Conservation (phyloP, 2,329 filamentous ascomycete species). For the Helminthosporium solani region DNA sequence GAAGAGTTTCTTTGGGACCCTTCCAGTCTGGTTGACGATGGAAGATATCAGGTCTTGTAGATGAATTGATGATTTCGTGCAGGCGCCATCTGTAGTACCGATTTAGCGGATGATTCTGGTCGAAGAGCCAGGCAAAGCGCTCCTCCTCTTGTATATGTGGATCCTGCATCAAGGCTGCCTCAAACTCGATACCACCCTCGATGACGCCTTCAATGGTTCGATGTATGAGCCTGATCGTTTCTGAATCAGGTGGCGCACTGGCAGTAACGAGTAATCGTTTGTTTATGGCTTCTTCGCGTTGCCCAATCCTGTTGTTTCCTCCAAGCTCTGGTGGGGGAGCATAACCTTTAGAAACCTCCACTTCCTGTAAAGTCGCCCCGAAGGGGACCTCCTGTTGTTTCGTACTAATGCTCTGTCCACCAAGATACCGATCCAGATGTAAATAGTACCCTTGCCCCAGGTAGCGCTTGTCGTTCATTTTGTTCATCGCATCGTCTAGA, state of each 20-base stretch:
- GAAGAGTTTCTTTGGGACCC: constrained; percentile 68
- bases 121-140: constrained; percentile 93
- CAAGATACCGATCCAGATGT: constrained; percentile 36
- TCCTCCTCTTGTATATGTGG: constrained; percentile 81
- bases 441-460: constrained; percentile 36
- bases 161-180: constrained; percentile 86
- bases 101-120: constrained; percentile 70
- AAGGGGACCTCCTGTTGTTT: constrained; percentile 29
- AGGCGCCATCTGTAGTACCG: constrained; percentile 91
- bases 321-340: constrained; percentile 32
- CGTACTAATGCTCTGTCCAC: constrained; percentile 24
- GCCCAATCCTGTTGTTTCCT: constrained; percentile 20
- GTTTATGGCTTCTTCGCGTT: constrained; percentile 19
- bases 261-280: constrained; percentile 47
- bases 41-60: constrained; percentile 28
- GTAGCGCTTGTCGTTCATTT: constrained; percentile 38
- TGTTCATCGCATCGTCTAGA: constrained; percentile 34
- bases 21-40: constrained; percentile 61
- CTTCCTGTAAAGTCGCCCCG: constrained; percentile 31
- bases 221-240: constrained; percentile 80
- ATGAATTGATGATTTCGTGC: constrained; percentile 76
- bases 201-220: constrained; percentile 80
- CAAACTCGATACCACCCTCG: constrained; percentile 80
- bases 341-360: constrained; percentile 30
- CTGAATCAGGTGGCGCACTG: constrained; percentile 73